Evolutionary conservation across 257 asterid species (phyloP).

Genomic region (Thymus quinquecostatus): DNA sequence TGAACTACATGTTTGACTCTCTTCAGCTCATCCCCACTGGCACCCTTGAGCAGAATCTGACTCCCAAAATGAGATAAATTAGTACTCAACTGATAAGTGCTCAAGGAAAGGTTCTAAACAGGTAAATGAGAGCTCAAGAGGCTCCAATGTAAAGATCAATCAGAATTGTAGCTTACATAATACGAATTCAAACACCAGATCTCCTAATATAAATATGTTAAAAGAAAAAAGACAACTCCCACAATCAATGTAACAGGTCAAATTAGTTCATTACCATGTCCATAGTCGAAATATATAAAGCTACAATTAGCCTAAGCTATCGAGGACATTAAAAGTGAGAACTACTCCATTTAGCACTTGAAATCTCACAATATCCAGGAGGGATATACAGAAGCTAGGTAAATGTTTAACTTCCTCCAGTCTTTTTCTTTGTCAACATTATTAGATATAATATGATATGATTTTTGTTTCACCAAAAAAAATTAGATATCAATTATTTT

Average conservation of each 20-base stretch:
- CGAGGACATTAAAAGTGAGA: constrained; percentile 20
- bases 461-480: too few species aligned
- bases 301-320: not conserved
- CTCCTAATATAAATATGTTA: constrained; percentile 10
- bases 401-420: not conserved
- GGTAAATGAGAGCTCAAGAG: constrained; percentile 16
- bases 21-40: constrained; percentile 79
- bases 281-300: constrained; percentile 12
- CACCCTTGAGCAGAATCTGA: constrained; percentile 82
- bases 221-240: constrained; percentile 21
- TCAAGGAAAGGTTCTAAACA: constrained; percentile 5
- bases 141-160: constrained; percentile 17
- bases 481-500: not conserved
- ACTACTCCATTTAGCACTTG: constrained; percentile 23
- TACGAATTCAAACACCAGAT: constrained; percentile 4
- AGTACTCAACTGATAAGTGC: constrained; percentile 24
- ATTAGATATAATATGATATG: not conserved
- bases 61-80: constrained; percentile 27
- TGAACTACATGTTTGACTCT: constrained; percentile 69
- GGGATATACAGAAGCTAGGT: not conserved
- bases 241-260: not conserved
- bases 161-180: constrained; percentile 8
- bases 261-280: constrained; percentile 1
- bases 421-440: constrained; percentile 11
- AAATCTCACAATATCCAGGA: constrained; percentile 26